Conservation (phyloP, 73 alveolate species). For the Paramecium pentaurelia region DNA sequence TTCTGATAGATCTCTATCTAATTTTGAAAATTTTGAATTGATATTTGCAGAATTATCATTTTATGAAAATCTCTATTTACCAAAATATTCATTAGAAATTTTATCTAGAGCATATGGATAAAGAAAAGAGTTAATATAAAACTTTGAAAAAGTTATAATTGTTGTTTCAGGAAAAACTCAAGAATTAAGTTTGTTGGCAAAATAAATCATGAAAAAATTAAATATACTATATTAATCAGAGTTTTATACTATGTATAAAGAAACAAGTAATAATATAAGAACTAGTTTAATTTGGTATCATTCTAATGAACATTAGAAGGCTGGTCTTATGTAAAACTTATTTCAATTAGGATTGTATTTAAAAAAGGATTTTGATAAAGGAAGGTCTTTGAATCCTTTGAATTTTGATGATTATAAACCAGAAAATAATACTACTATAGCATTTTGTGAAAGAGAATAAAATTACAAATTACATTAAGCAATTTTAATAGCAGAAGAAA, state of each 20-base stretch:
- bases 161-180: not conserved
- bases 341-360: not conserved
- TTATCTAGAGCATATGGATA: not conserved
- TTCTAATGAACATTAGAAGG: not conserved
- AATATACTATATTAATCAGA: not conserved
- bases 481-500: not conserved
- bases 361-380: not conserved
- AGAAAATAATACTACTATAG: not conserved
- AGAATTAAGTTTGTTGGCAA: not conserved
- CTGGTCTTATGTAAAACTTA: not conserved
- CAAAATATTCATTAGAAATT: not conserved
- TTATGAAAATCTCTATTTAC: not conserved
- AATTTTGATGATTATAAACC: not conserved
- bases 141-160: not conserved
- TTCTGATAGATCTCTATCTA: not conserved
- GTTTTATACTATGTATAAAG: not conserved
- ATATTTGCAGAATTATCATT: not conserved
- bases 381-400: not conserved
- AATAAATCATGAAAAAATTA: not conserved
- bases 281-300: not conserved
- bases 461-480: not conserved
- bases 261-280: not conserved
- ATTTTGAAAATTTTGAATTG: not conserved
- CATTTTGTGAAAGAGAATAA: not conserved
- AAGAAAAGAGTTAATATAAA: not conserved